Conservation (phyloP, 345 rosid species). For the Cochlearia excelsa region DNA sequence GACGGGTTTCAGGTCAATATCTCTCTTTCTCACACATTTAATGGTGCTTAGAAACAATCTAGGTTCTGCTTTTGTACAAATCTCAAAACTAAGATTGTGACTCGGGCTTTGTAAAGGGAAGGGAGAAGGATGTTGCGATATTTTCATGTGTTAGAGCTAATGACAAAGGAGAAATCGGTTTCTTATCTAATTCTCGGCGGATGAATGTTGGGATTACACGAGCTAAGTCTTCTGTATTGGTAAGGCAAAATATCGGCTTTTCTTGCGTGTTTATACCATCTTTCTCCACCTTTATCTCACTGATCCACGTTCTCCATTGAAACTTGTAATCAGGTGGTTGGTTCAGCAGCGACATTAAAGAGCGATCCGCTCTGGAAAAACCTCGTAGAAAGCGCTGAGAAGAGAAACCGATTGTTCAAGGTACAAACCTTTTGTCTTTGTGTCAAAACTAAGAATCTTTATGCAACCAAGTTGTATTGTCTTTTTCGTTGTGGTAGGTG, state of each 20-base stretch:
- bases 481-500: slow-evolving; percentile 47
- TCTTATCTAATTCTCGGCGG: slow-evolving; percentile 76
- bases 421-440: slow-evolving; percentile 27
- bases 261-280: neutral
- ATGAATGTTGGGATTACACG: slow-evolving; percentile 97
- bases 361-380: slow-evolving; percentile 76
- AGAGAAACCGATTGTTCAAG: slow-evolving; percentile 57
- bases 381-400: slow-evolving; percentile 73
- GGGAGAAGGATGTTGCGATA: slow-evolving; percentile 92
- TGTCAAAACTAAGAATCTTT: slow-evolving; percentile 5
- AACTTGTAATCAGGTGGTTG: slow-evolving; percentile 64
- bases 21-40: slow-evolving; percentile 12
- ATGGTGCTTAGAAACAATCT: neutral
- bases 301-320: neutral
- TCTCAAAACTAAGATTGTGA: slow-evolving; percentile 4
- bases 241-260: slow-evolving; percentile 30
- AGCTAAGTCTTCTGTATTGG: slow-evolving; percentile 91
- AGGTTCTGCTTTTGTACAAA: neutral
- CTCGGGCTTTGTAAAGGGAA: slow-evolving; percentile 46
- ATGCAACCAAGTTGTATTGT: neutral
- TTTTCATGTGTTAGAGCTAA: slow-evolving; percentile 94
- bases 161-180: slow-evolving; percentile 64
- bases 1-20: slow-evolving; percentile 93
- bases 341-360: slow-evolving; percentile 72
- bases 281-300: slow-evolving; percentile 9